Base-by-base conservation (phyloP, 2,329 filamentous ascomycete genomes). In the Pestalotiopsis sp. region DNA sequence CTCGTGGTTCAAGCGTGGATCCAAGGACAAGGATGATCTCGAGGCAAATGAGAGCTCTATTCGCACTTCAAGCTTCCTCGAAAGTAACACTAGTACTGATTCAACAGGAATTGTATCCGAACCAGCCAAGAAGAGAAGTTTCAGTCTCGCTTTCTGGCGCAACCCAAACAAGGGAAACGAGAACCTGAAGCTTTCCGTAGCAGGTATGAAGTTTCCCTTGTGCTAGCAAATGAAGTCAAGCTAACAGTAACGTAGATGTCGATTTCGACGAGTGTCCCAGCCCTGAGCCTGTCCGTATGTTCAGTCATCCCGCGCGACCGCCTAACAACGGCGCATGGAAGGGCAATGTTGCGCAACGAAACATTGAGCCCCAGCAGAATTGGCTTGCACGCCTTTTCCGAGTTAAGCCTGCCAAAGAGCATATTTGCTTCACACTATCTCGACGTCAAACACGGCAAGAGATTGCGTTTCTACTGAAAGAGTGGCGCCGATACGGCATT, bases 331-430 rank as follows among this genome's bases (percentile, higher is more conserved):
- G 70, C 69, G 71, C 74, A 55, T 64, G 63, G 66, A 71, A 70
- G 10, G 74, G 76, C 20, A 72, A 72, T 24, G 64, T 71, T 14
- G 58, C 71, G 48, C 67, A 69, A 66, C 85, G 85, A 67, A 85
- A 85, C 79, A 92, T 87, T 74, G 89, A 89, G 70, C 86, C 89
- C 38, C 91, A 89, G 76, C 90, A 94, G 75, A 97, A 92, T 73
- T 98, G 95, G 94, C 87, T 98, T 65, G 91, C 93, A 38, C 92
- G 93, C 17, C 88, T 98, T 59, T 93, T 98, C 82, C 89, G 94
- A 66, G 91, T 98, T 76, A 97, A 96, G 77, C 95, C 95, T 1
- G 92, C 91, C 0, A 91, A 84, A 17, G 88, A 89, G 70, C 86
- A 92, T 35, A 80, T 98, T 17, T 96, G 94, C 77, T 90, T 98